Base-by-base conservation (phyloP, 805 yeast species). In the Debaryomyces tyrocola region DNA sequence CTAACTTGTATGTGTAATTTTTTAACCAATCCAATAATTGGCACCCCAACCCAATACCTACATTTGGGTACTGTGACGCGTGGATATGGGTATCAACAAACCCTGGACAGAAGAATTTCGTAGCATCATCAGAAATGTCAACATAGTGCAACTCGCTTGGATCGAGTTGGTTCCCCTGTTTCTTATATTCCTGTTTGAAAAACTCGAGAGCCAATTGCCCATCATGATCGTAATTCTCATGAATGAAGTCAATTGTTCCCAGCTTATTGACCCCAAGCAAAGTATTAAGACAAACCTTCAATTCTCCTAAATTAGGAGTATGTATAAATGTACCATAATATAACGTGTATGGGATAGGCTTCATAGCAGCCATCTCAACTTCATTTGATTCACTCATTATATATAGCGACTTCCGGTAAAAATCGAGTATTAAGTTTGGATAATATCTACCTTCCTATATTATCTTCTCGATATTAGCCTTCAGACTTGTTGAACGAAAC, bases 21-120 rank as follows among this genome's bases (percentile, higher is more conserved):
- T 82, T 78, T 40, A 94, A 75, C 99, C 99, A 94, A 53, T 92
- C 96, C 46, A 94, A 70, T 37, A 94, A 72, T 1, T 96, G 92
- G 2, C 89, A 74, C 48, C 84, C 85, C 20, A 96, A 91, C 51
- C 95, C 92, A 20, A 94, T 82, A 2, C 78, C 77, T 21, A 64
- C 57, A 54, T 73, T 73, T 8, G 77, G 76, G 50, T 63, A 73
- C 55, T 73, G 78, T 24, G 74, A 68, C 1, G 78, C 75, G 49
- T 73, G 78, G 48, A 73, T 72, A 49, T 73, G 78, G 7, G 78
- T 73, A 49, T 73, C 78, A 31, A 73, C 54, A 44, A 73, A 73
- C 0, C 78, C 78, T 2, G 78, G 78, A 57, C 89, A 82, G 57
- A 85, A 82, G 62, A 92, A 92, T 42, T 65, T 63, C 52, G 69